A percentile compares a stretch with the other conserved stretches of the same genome.
Conservation (phyloP, 108 stramenopile genomes). For the Discostella stelligeroides region DNA sequence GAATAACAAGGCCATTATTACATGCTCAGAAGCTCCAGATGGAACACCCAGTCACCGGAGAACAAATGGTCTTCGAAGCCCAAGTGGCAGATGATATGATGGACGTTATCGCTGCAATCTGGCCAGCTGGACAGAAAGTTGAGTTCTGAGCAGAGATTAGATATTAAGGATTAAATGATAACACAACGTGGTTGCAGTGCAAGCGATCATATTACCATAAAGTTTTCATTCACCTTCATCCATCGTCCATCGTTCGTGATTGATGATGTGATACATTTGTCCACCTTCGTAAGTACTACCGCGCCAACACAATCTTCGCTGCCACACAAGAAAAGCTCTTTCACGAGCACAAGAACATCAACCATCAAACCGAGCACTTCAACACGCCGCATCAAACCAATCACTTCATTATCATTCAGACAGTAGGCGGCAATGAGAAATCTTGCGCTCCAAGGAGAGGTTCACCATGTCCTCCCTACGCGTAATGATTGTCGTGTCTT, state of each 20-base stretch:
- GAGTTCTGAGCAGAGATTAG: background rate
- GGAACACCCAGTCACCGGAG: conserved; percentile 88
- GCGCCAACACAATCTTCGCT: no score
- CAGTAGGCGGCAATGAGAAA: conserved; percentile 14
- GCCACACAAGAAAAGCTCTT: no score
- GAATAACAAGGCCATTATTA: conserved; percentile 85
- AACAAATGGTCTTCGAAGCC: conserved; percentile 79
- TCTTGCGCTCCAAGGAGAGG: conserved; percentile 27
- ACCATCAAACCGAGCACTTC: no score
- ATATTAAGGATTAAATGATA: background rate
- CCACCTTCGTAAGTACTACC: no score
- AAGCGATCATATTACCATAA: no score
- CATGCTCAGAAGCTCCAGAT: conserved; percentile 89
- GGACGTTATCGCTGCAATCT: conserved; percentile 67
- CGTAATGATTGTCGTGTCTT: background rate
- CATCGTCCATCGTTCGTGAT: no score
- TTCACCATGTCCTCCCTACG: conserved; percentile 23
- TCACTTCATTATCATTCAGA: no score
- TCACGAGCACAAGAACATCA: no score
- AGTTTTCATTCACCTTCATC: no score
- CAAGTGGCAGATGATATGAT: conserved; percentile 87
- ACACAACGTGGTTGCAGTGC: background rate
- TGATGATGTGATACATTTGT: no score
- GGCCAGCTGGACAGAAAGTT: conserved; percentile 47
- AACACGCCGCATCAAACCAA: no score